A percentile compares a stretch with the other conserved stretches of the same genome.
Conservation (phyloP, 1,139 yeast genomes). For the Yamadazyma oceani region DNA sequence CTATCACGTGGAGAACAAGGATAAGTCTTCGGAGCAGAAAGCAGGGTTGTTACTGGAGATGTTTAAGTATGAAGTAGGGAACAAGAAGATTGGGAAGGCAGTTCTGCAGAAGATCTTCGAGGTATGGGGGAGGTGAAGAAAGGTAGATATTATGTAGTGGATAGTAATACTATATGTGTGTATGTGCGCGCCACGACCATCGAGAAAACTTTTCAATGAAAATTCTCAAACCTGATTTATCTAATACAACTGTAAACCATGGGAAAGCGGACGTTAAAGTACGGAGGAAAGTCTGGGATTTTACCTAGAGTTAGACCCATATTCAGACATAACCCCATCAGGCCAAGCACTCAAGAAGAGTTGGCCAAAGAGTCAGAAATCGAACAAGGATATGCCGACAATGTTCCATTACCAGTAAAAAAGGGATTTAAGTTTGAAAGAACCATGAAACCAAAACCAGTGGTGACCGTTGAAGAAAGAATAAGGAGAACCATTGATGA, state of each 20-base stretch:
- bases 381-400: constrained; percentile 72
- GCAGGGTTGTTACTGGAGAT: constrained; percentile 41
- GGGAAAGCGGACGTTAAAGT: constrained; percentile 54
- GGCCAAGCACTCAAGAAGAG: constrained; percentile 45
- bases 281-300: constrained; percentile 77
- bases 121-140: constrained; percentile 58
- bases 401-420: constrained; percentile 69
- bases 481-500: constrained; percentile 54
- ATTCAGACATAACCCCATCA: constrained; percentile 59
- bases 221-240: no score
- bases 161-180: no score
- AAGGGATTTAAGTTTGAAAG: constrained; percentile 43
- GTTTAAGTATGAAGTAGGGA: constrained; percentile 55
- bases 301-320: constrained; percentile 76
- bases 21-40: constrained; percentile 27
- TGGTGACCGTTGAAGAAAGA: constrained; percentile 57
- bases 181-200: background rate
- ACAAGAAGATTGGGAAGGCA: constrained; percentile 58
- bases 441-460: constrained; percentile 49
- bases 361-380: constrained; percentile 42
- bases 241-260: no score
- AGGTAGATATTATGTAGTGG: constrained; percentile 1
- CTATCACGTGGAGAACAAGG: constrained; percentile 21
- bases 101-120: constrained; percentile 62
- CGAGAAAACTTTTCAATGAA: background rate